Percentiles rank a stretch among this genome's conserved stretches.
phyloP scores from a whole-genome alignment of 2,329 filamentous ascomycete genomes.

The Hypoxylon rubiginosum region DNA sequence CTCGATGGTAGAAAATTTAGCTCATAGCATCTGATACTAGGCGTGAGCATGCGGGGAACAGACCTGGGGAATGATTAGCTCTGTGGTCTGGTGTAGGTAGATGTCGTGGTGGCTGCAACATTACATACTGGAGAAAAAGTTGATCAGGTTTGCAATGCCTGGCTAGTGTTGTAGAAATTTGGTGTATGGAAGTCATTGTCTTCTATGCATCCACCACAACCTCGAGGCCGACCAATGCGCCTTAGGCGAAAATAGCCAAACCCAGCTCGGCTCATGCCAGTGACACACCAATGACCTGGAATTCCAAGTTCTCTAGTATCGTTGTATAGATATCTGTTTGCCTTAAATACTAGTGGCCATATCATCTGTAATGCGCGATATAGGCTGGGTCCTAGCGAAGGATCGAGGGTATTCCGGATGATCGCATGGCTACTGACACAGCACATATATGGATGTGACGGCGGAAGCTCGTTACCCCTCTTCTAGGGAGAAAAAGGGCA shows the following conservation, averaged over 20 bases:
- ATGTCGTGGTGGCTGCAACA: not conserved
- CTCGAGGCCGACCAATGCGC: slow-evolving; percentile 14
- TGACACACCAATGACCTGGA: not conserved
- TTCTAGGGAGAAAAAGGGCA: slow-evolving; percentile 1
- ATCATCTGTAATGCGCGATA: slow-evolving; percentile 23
- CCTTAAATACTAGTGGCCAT: not conserved
- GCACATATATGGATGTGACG: not conserved
- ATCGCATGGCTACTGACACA: slow-evolving; percentile 18
- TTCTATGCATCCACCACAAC: slow-evolving; percentile 9
- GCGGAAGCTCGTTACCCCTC: slow-evolving; percentile 9
- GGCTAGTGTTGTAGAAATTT: not conserved
- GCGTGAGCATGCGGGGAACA: slow-evolving; percentile 10
- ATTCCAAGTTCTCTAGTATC: not conserved
- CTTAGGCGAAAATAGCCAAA: slow-evolving; percentile 3
- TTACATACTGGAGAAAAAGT: not conserved
- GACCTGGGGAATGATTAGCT: slow-evolving; percentile 1
- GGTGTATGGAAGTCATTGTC: slow-evolving; percentile 5
- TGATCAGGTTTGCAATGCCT: not conserved
- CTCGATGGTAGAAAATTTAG: not conserved
- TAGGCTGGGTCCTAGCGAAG: slow-evolving; percentile 11
- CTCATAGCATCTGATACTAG: not conserved
- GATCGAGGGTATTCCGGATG: slow-evolving; percentile 16
- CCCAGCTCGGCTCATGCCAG: not conserved
- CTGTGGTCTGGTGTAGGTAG: slow-evolving; percentile 8
- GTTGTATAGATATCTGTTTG: not conserved